Conservation (phyloP, 1,139 yeast species). For the Geotrichum reessii region DNA sequence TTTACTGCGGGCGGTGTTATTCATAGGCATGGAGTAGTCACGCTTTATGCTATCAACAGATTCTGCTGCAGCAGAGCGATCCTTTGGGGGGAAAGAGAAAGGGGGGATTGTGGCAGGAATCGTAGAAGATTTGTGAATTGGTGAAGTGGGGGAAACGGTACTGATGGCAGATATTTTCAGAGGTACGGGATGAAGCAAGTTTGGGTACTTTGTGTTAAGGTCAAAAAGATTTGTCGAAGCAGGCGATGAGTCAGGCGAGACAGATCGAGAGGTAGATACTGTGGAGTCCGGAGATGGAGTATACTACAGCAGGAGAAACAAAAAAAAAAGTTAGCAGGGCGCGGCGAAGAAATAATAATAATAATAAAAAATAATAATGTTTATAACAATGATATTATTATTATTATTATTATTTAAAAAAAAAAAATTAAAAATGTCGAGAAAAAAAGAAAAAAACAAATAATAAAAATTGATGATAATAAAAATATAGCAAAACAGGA, state of each 20-base stretch:
- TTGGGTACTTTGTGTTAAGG: neutral
- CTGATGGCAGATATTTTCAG: neutral
- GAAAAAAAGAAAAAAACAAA: neutral
- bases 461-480: neutral
- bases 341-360: neutral
- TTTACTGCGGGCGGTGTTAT: conserved; percentile 1
- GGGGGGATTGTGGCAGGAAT: conserved; percentile 2
- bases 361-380: too few relatives aligned
- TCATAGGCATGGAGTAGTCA: conserved; percentile 4
- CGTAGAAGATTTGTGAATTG: neutral
- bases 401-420: too few relatives aligned
- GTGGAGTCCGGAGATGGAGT: neutral
- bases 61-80: neutral
- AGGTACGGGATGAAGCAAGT: neutral
- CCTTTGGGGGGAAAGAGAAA: conserved; percentile 7
- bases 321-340: neutral
- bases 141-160: neutral
- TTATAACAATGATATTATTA: too few relatives aligned
- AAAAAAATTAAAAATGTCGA: too few relatives aligned
- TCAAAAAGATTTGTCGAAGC: neutral
- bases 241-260: conserved; percentile 3
- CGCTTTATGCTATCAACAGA: neutral
- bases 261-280: neutral
- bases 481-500: neutral
- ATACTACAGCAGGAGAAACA: neutral